phyloP scores from a whole-genome alignment of 2,329 filamentous ascomycete species.

The Hirsutella minnesotensis region DNA sequence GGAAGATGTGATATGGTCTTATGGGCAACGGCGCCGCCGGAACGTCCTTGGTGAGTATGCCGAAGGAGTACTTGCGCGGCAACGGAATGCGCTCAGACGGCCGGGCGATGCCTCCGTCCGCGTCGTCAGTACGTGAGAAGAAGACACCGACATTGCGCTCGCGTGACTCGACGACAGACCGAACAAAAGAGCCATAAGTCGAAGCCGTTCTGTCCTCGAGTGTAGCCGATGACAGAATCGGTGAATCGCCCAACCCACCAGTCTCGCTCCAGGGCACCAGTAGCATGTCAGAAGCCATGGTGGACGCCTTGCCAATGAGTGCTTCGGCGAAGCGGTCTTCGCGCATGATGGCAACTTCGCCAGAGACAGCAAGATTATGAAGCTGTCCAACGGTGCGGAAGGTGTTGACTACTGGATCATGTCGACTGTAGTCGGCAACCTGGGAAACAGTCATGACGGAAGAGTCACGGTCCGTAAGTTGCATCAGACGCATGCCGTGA shows the following conservation, averaged over 20 bases:
- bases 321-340: slow-evolving; percentile 70
- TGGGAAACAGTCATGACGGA: slow-evolving; percentile 92
- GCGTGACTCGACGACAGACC: slow-evolving; percentile 46
- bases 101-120: slow-evolving; percentile 23
- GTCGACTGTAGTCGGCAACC: slow-evolving; percentile 56
- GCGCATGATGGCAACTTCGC: slow-evolving; percentile 69
- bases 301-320: slow-evolving; percentile 55
- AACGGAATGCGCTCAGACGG: slow-evolving; percentile 24
- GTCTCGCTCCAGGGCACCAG: slow-evolving; percentile 86
- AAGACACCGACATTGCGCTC: slow-evolving; percentile 71
- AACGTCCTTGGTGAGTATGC: slow-evolving; percentile 42
- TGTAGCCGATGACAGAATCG: slow-evolving; percentile 12
- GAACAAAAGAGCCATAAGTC: slow-evolving; percentile 64
- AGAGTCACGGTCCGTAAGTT: slow-evolving; percentile 84
- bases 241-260: slow-evolving; percentile 56
- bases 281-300: slow-evolving; percentile 60
- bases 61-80: slow-evolving; percentile 44
- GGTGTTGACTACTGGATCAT: slow-evolving; percentile 80
- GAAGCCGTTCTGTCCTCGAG: slow-evolving; percentile 26
- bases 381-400: slow-evolving; percentile 82
- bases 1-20: slow-evolving; percentile 70
- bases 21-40: slow-evolving; percentile 47
- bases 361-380: slow-evolving; percentile 71
- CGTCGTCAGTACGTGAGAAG: slow-evolving; percentile 47
- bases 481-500: slow-evolving; percentile 74